Evolutionary conservation across 768 basidiomycete species (phyloP).

Genomic region (Gelatoporia subvermispora): DNA sequence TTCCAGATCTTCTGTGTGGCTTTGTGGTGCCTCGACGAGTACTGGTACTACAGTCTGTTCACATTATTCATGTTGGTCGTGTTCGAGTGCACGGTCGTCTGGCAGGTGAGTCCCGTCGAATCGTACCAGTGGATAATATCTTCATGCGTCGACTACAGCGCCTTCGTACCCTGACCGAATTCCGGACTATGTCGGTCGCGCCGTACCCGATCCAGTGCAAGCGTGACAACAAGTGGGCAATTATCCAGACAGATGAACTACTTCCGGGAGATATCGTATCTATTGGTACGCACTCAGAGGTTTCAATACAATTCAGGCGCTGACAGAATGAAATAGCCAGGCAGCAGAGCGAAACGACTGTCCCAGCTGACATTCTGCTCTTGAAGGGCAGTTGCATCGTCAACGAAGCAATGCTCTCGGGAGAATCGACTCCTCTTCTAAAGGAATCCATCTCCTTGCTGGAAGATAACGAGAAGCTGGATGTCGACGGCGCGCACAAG

Average conservation of each 20-base stretch:
- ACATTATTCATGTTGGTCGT: conserved; percentile 97
- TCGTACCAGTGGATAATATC: neutral
- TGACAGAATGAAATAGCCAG: conserved; percentile 39
- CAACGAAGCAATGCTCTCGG: conserved; percentile 98
- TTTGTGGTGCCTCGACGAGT: conserved; percentile 96
- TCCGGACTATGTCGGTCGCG: conserved; percentile 92
- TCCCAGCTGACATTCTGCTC: conserved; percentile 93
- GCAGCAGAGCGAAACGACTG: conserved; percentile 73
- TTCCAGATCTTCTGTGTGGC: conserved; percentile 98
- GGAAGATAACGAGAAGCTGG: conserved; percentile 67
- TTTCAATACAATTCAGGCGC: conserved; percentile 1
- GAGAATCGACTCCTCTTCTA: conserved; percentile 93
- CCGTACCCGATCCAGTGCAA: conserved; percentile 85
- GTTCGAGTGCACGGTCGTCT: conserved; percentile 98
- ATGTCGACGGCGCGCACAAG: conserved; percentile 84
- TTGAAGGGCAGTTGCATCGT: conserved; percentile 91
- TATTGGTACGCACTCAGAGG: conserved; percentile 49
- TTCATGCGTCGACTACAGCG: conserved; percentile 47
- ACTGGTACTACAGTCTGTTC: conserved; percentile 98
- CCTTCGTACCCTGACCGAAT: conserved; percentile 89
- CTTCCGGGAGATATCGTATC: conserved; percentile 90
- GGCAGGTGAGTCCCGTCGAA: conserved; percentile 63
- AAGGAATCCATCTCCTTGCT: conserved; percentile 93
- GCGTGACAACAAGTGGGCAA: conserved; percentile 76
- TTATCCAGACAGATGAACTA: conserved; percentile 79